phyloP scores from a whole-genome alignment of 192 early-diverging fungal genomes.

The Coemansia sp. region DNA sequence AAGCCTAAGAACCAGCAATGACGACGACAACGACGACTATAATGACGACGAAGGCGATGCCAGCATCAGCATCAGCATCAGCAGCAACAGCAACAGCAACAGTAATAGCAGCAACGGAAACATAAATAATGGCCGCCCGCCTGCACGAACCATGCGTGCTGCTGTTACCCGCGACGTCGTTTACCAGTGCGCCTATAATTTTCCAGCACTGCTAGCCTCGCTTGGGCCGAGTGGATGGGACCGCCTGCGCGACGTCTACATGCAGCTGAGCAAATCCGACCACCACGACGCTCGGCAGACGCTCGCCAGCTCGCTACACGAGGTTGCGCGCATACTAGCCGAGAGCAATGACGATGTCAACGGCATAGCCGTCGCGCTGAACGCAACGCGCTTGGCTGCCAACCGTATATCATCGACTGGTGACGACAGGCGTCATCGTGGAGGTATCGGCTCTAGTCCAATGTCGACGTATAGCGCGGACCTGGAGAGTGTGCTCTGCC shows the following conservation, averaged over 20 bases:
- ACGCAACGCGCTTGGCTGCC: slow-evolving; percentile 12
- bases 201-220: slow-evolving; percentile 44
- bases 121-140: not conserved
- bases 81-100: not conserved
- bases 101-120: not conserved
- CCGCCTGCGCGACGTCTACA: slow-evolving; percentile 47
- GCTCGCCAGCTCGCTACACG: slow-evolving; percentile 54
- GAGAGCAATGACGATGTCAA: not conserved
- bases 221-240: slow-evolving; percentile 45
- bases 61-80: slow-evolving; percentile 3
- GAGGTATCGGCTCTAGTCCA: not conserved
- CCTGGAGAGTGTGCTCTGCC: slow-evolving; percentile 46
- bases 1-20: slow-evolving; percentile 18
- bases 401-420: slow-evolving; percentile 18
- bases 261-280: slow-evolving; percentile 53
- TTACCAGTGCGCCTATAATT: slow-evolving; percentile 54
- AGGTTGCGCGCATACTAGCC: slow-evolving; percentile 49
- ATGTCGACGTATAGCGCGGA: slow-evolving; percentile 25
- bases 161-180: slow-evolving; percentile 39
- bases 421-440: not conserved
- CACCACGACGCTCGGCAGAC: slow-evolving; percentile 51
- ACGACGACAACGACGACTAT: slow-evolving; percentile 19
- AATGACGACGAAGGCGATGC: slow-evolving; percentile 9
- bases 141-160: slow-evolving; percentile 1
- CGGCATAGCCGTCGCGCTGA: not conserved